Evolutionary conservation across 139 green algal species (phyloP).

Genomic region (Asterochloris erici): DNA sequence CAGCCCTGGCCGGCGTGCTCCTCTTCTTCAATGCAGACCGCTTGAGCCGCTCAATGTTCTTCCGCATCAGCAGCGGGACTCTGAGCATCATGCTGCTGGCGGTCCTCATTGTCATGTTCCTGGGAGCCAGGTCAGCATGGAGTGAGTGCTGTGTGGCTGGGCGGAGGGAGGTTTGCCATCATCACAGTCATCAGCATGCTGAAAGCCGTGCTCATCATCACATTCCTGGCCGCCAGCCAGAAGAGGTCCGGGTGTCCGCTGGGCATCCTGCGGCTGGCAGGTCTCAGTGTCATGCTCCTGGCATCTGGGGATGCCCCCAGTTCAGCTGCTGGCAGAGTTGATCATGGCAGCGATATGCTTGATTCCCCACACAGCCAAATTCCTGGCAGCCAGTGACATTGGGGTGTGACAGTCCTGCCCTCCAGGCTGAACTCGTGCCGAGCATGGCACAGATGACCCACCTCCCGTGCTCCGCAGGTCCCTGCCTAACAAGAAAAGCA

Average conservation of each 20-base stretch:
- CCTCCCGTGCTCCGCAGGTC: constrained; percentile 21
- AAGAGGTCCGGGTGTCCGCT: no score
- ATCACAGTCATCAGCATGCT: neutral
- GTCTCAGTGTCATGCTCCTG: no score
- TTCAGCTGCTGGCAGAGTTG: no score
- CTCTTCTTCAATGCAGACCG: constrained; percentile 24
- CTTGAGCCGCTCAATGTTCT: constrained; percentile 21
- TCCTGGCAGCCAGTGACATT: no score
- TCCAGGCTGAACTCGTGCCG: no score
- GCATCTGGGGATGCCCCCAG: no score
- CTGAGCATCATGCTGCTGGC: constrained; percentile 42
- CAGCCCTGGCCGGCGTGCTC: neutral
- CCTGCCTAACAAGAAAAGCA: constrained; percentile 38
- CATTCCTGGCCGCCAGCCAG: neutral
- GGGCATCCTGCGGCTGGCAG: no score
- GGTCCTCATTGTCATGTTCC: constrained; percentile 38
- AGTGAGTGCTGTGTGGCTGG: neutral
- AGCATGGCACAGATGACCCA: no score
- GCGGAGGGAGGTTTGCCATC: neutral
- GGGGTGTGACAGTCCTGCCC: no score
- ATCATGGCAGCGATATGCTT: no score
- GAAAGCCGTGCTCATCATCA: neutral
- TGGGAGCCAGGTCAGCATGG: constrained; percentile 32
- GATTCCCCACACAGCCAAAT: no score
- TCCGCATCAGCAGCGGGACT: constrained; percentile 42